Evolutionary conservation across 2,329 filamentous ascomycete genomes (phyloP), one percentile per base, ranked within the genome.

Genomic region (Trichoderma koningiopsis): DNA sequence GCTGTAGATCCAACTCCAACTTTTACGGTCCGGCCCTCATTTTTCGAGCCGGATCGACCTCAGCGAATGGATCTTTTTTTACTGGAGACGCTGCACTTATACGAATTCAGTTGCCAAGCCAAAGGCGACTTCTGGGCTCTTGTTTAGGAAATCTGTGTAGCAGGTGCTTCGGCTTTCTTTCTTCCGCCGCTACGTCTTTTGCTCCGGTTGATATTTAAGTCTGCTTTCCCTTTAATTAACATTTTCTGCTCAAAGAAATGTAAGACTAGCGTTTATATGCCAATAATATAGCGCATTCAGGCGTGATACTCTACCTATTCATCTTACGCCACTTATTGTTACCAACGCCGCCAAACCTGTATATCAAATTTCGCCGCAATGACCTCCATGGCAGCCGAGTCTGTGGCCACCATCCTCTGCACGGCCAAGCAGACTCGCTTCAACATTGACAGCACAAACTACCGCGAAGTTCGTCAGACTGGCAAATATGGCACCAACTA

Each of bases 381-480:
- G 83, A 83, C 83, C 57, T 84, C 83, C 16, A 85, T 84, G 74
- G 79, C 80, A 66, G 80, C 84, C 13, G 83, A 86, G 72, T 84
- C 83, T 5, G 84, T 83, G 37, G 79, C 84, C 16, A 83, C 84
- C 3, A 86, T 91, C 69, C 79, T 89, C 60, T 89, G 88, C 72
- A 88, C 87, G 24, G 89, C 88, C 76, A 91, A 89, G 74, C 89
- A 91, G 75, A 91, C 88, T 2, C 85, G 89, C 13, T 91, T 91
- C 71, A 87, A 90, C 75, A 88, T 83, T 71, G 85, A 79, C 72
- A 86, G 78, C 71, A 82, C 84, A 33, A 89, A 83, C 75, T 85
- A 82, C 77, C 84, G 81, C 70, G 88, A 90, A 81, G 88, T 89
- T 77, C 35, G 70, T 63, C 35, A 47, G 16, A 8, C 37, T n/a